Evolutionary conservation across 495 filamentous ascomycete genomes (phyloP), one percentile per base, ranked within the genome.

Genomic region (Monascus purpureus): DNA sequence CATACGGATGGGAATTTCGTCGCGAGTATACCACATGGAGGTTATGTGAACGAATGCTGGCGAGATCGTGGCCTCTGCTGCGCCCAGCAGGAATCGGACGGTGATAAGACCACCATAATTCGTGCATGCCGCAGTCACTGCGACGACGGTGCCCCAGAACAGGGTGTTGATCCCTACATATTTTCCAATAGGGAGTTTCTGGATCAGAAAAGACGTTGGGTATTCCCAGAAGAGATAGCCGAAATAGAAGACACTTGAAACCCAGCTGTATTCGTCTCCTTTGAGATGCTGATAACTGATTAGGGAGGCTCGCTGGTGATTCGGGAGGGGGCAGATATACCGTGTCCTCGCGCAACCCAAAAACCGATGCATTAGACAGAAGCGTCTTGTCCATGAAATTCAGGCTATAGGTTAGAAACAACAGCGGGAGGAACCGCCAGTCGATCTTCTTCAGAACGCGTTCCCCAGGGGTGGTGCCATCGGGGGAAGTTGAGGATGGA

Each of bases 241-340:
- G 39, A 77, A 68, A 42, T 77, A 75, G 54, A 76, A 77, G 14
- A 72, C 49, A n/a, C 58, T 63, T 2, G 59, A 65, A 0, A 75
- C 57, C 68, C 68, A 77, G 39, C 56, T 70, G 34, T 76, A 76
- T 33, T 75, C 61, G 3, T 61, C 52, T 16, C 72, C 72, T 15
- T 56, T 49, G 3, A 77, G 50, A 5, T 50, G 26, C 20, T 22
- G 20, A 18, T 58, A 11, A 37, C 32, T 57, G 32, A 54, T 44
- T 36, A 43, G 33, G 33, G 69, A 60, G 9, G 17, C 14, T 31
- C 0, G 13, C 27, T n/a, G n/a, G n/a, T n/a, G n/a, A n/a, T n/a
- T n/a, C n/a, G n/a, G n/a, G n/a, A n/a, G n/a, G n/a, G n/a, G 13
- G 2, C 8, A 11, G 9, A 20, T 38, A 18, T 32, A 61, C 57